Evolutionary conservation across 2,329 filamentous ascomycete genomes (phyloP), one percentile per base, ranked within the genome.

Genomic region (Fusarium irregulare): DNA sequence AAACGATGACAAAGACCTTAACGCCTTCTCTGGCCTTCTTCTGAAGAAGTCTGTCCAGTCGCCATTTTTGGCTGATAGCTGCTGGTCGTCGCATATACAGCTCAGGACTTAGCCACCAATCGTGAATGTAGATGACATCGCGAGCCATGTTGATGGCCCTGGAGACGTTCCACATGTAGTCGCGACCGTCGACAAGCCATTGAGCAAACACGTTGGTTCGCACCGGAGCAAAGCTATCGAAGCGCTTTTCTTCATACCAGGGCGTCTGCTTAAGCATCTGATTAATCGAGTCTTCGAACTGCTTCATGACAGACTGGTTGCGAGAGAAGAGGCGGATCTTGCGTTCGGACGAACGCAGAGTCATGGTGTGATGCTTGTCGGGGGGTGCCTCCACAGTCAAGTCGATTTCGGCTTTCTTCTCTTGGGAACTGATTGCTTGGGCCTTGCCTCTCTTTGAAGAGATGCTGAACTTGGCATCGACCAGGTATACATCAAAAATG

Each of bases 121-220:
- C 96, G 78, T 99, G 96, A 68, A 99, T 98, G 80, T 98, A 98
- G 73, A 99, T 95, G 66, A 98, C 95, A 82, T 98, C 96, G 75
- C 93, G 93, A 11, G 96, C 96, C 89, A 98, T 97, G 78, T 93
- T 96, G 75, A 99, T 97, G 14, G 96, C 96, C 70, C 95, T 89
- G 13, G 95, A 98, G 10, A 98, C 94, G 78, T 98, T 97, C 96
- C 96, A 99, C 95, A 98, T 98, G 83, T 98, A 97, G 78, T 99
- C 96, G 72, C 96, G 89, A 18, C 93, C 96, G 80, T 99, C 96
- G 1, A 99, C 95, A 11, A 99, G 87, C 94, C 95, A 98, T 76
- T 98, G 94, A 4, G 94, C 94, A 81, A 95, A 96, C 28, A 96
- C 94, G 45, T 91, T 91, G 48, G 89, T 89, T 64, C 96, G 89